phyloP scores from a whole-genome alignment of 1,139 yeast species.

The Candida tropicalis region DNA sequence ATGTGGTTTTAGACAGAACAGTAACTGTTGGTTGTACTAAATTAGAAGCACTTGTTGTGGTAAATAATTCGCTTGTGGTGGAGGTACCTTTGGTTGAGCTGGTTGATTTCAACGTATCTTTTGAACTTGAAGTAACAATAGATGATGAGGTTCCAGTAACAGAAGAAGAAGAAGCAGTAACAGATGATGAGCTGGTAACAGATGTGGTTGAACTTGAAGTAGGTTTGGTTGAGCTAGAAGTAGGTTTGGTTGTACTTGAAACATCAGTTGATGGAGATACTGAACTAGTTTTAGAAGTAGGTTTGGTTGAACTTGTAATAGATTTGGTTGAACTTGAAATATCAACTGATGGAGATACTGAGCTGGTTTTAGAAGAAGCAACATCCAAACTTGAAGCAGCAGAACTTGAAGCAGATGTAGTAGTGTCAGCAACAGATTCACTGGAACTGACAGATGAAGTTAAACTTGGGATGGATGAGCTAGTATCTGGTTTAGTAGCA shows the following conservation, averaged over 20 bases:
- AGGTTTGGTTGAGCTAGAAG: too few species aligned
- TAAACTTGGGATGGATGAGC: too few species aligned
- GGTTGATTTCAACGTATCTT: slow-evolving; percentile 1
- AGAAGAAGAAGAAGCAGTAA: slow-evolving; percentile 12
- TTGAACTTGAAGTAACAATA: slow-evolving; percentile 9
- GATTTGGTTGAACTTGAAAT: slow-evolving; percentile 5
- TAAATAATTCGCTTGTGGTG: slow-evolving; percentile 2
- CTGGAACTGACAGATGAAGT: too few species aligned
- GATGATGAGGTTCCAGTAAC: slow-evolving; percentile 1
- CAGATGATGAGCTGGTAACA: slow-evolving; percentile 6
- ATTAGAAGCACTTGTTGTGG: neutral
- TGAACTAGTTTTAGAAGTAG: slow-evolving; percentile 11
- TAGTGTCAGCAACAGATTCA: too few species aligned
- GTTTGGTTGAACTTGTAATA: slow-evolving; percentile 6
- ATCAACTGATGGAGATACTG: too few species aligned
- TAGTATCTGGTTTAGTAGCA: too few species aligned
- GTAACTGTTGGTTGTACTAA: slow-evolving; percentile 7
- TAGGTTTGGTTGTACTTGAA: too few species aligned
- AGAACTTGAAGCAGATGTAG: neutral
- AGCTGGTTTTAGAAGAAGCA: too few species aligned
- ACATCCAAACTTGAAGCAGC: too few species aligned
- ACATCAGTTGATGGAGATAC: slow-evolving; percentile 5
- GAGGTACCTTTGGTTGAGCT: slow-evolving; percentile 6
- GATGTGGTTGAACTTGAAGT: neutral
- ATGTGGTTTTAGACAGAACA: slow-evolving; percentile 2